Percentiles rank a stretch among this genome's conserved stretches.
Evolutionary conservation across 164 flowering plant species (phyloP).

Genomic region (Saururus chinensis): DNA sequence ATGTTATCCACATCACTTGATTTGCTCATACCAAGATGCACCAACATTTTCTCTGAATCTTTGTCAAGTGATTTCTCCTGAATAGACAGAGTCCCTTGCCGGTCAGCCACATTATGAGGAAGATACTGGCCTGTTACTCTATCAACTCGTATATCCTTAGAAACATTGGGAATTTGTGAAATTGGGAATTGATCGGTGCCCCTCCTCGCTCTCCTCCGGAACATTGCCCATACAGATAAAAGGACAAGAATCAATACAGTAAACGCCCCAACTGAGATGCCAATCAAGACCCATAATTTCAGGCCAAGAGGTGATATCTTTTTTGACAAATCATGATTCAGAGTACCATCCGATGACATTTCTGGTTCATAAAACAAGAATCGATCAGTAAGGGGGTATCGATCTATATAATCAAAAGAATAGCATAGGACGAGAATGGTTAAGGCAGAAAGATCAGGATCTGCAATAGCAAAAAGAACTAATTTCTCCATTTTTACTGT

Average conservation of each 20-base stretch:
- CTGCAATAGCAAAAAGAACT: not conserved
- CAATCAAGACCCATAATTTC: conserved; percentile 69
- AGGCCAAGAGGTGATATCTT: conserved; percentile 44
- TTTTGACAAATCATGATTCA: conserved; percentile 41
- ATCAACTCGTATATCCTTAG: conserved; percentile 77
- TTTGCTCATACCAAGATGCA: conserved; percentile 56
- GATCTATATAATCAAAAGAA: not conserved
- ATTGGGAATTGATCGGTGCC: conserved; percentile 24
- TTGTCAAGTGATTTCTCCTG: conserved; percentile 41
- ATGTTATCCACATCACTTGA: conserved; percentile 63
- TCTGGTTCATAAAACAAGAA: not conserved
- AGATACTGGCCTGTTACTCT: conserved; percentile 26
- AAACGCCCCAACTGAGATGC: conserved; percentile 55
- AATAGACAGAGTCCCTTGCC: conserved; percentile 30
- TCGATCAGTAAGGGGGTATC: not conserved
- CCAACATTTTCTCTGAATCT: conserved; percentile 52
- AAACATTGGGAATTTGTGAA: conserved; percentile 57
- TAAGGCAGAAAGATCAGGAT: not conserved
- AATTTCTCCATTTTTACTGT: not conserved
- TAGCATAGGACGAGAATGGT: not conserved
- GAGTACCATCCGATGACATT: conserved; percentile 22
- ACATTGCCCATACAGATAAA: conserved; percentile 50
- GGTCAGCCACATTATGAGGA: conserved; percentile 28
- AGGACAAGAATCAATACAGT: conserved; percentile 52
- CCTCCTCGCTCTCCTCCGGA: conserved; percentile 47